A percentile compares a stretch with the other conserved stretches of the same genome.
These are phyloP conservation scores for Aureobasidium lini DNA, from an alignment of 2,329 filamentous ascomycete genomes.

Conservation along the genomic window DNA sequence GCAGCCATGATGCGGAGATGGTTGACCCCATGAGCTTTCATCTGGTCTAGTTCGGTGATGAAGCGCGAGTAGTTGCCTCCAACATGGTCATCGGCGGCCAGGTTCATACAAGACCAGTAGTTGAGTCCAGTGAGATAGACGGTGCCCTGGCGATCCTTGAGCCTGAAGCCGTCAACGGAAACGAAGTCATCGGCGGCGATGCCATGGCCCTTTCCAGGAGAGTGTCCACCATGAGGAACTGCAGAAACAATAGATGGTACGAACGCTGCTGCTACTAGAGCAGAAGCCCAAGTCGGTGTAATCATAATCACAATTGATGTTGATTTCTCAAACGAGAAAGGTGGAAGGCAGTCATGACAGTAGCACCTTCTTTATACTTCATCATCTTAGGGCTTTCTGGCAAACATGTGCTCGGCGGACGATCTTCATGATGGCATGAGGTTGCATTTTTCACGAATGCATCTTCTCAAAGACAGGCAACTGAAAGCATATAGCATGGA, in stretches of 20 bases:
- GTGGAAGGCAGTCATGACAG: background rate
- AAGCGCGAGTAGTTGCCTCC: slow-evolving; percentile 33
- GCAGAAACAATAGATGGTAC: background rate
- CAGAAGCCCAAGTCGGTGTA: background rate
- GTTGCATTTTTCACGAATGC: background rate
- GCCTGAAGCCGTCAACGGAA: slow-evolving; percentile 25
- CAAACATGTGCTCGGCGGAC: background rate
- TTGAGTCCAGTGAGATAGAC: slow-evolving; percentile 34
- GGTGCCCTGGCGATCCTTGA: slow-evolving; percentile 29
- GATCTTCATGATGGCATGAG: slow-evolving; percentile 8
- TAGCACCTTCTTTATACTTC: background rate
- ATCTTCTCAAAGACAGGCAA: background rate
- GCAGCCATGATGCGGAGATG: slow-evolving; percentile 35
- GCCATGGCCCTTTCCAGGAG: background rate
- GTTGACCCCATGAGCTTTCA: slow-evolving; percentile 33
- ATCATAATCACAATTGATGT: background rate
- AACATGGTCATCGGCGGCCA: slow-evolving; percentile 28
- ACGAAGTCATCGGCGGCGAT: slow-evolving; percentile 29
- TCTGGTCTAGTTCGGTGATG: slow-evolving; percentile 33
- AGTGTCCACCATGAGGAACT: background rate
- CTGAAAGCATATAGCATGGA: background rate
- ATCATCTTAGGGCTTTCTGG: background rate
- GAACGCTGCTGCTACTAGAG: background rate
- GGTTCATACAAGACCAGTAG: slow-evolving; percentile 36
- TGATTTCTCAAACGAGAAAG: background rate